These are phyloP conservation scores for Panus rudis DNA, from an alignment of 768 basidiomycete species.

Conservation along the genomic window DNA sequence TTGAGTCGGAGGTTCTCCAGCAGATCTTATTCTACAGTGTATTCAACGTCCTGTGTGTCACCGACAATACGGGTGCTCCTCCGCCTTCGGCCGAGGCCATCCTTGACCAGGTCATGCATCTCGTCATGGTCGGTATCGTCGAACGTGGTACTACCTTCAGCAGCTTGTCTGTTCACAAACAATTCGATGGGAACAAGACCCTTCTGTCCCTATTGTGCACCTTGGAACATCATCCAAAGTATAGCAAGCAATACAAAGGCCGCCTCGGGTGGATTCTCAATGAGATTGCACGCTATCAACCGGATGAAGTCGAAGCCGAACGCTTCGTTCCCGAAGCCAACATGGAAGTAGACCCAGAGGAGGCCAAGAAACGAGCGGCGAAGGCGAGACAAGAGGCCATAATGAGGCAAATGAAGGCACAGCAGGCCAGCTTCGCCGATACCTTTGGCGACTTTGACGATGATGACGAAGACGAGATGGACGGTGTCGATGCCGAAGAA, in stretches of 20 bases:
- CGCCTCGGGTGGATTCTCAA: conserved; percentile 73
- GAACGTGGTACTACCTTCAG: conserved; percentile 62
- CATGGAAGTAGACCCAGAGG: conserved; percentile 44
- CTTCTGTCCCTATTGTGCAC: conserved; percentile 67
- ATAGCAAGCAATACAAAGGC: conserved; percentile 57
- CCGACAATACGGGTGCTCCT: conserved; percentile 48
- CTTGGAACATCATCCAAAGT: conserved; percentile 73
- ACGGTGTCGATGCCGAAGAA: conserved; percentile 43
- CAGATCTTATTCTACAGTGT: conserved; percentile 82
- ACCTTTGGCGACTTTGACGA: conserved; percentile 71
- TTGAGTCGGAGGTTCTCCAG: conserved; percentile 64
- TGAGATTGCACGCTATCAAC: conserved; percentile 47
- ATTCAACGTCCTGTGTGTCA: conserved; percentile 64
- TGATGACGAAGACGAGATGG: conserved; percentile 65
- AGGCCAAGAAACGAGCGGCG: conserved; percentile 75
- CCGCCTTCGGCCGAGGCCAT: conserved; percentile 84
- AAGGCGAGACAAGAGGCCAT: conserved; percentile 90
- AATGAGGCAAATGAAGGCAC: conserved; percentile 92
- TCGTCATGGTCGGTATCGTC: conserved; percentile 79
- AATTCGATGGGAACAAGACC: conserved; percentile 53
- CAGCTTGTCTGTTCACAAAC: conserved; percentile 42
- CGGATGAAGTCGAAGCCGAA: conserved; percentile 46
- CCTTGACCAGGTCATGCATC: conserved; percentile 81
- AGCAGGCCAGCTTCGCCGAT: conserved; percentile 80
- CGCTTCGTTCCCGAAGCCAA: conserved; percentile 36